Evolutionary conservation across 139 green algal genomes (phyloP).

Genomic region (Coelastrella sp.): DNA sequence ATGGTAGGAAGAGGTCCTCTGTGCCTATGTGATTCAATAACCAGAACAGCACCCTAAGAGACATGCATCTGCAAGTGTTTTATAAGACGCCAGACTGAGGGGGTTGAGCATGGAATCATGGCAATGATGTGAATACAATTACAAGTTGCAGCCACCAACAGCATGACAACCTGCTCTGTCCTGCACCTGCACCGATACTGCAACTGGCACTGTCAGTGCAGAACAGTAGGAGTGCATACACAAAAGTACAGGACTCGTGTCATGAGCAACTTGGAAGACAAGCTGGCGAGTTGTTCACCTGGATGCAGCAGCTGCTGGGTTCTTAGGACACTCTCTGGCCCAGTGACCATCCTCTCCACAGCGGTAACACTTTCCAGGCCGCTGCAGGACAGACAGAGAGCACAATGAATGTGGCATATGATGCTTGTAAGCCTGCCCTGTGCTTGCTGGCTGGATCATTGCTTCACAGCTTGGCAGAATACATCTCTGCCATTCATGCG

Average conservation of each 20-base stretch:
- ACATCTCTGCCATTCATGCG: not conserved
- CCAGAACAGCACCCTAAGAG: not conserved
- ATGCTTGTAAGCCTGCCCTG: not conserved
- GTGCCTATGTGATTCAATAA: not conserved
- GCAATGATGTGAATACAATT: too few species aligned
- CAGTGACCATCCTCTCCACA: constrained; percentile 53
- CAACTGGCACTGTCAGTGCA: too few species aligned
- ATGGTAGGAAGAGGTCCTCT: not conserved
- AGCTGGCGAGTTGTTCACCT: not conserved
- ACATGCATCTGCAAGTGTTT: not conserved
- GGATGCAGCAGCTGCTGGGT: constrained; percentile 11
- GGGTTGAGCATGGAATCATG: not conserved
- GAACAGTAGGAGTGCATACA: too few species aligned
- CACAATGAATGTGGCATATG: not conserved
- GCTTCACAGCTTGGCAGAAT: too few species aligned
- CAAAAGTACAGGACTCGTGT: too few species aligned
- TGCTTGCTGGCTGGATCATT: too few species aligned
- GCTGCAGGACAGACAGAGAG: not conserved
- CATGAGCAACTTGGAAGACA: too few species aligned
- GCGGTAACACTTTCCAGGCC: constrained; percentile 43
- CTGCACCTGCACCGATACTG: too few species aligned
- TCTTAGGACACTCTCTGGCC: constrained; percentile 40
- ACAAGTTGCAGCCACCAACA: too few species aligned
- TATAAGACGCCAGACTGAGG: not conserved
- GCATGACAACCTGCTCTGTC: too few species aligned